Evolutionary conservation across 176 grass and related monocot species (phyloP).

Genomic region (Coix lacrymajobi): DNA sequence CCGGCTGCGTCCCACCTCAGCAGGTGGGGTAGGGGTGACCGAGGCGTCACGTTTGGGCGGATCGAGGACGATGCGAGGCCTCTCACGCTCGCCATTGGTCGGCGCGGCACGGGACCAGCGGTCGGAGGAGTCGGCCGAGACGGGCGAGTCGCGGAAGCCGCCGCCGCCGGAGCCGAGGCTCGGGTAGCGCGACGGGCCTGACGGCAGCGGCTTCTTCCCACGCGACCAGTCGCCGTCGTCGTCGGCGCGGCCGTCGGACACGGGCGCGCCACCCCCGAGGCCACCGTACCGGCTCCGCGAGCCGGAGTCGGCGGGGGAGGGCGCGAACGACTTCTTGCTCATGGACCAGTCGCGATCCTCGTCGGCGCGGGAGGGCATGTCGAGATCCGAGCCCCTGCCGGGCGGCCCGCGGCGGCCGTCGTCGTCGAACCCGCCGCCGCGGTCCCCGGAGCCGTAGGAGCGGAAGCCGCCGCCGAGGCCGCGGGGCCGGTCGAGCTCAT

Average conservation of each 20-base stretch:
- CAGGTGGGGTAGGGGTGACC: not conserved
- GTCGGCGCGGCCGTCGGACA: conserved; percentile 46
- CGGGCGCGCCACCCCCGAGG: conserved; percentile 30
- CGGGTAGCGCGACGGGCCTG: conserved; percentile 35
- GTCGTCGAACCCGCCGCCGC: conserved; percentile 44
- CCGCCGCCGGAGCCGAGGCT: conserved; percentile 31
- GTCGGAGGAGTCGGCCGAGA: conserved; percentile 45
- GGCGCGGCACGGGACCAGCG: conserved; percentile 42
- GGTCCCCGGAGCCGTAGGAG: conserved; percentile 31
- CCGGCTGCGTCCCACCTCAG: conserved; percentile 31
- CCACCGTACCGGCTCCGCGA: conserved; percentile 25
- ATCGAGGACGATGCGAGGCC: conserved; percentile 64
- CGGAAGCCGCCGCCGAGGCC: conserved; percentile 59
- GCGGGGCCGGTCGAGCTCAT: conserved; percentile 57
- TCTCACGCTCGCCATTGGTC: conserved; percentile 42
- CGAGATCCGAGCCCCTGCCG: conserved; percentile 46
- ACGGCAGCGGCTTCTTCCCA: conserved; percentile 42
- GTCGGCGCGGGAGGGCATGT: conserved; percentile 67
- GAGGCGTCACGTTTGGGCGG: conserved; percentile 52
- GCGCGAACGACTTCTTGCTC: conserved; percentile 51
- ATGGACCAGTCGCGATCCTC: conserved; percentile 63
- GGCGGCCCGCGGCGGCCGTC: conserved; percentile 37
- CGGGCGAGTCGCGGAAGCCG: conserved; percentile 47
- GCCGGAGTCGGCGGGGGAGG: conserved; percentile 28
- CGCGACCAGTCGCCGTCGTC: conserved; percentile 61